phyloP scores from a whole-genome alignment of 1,139 yeast species.

The Oligophagozyma castellii region DNA sequence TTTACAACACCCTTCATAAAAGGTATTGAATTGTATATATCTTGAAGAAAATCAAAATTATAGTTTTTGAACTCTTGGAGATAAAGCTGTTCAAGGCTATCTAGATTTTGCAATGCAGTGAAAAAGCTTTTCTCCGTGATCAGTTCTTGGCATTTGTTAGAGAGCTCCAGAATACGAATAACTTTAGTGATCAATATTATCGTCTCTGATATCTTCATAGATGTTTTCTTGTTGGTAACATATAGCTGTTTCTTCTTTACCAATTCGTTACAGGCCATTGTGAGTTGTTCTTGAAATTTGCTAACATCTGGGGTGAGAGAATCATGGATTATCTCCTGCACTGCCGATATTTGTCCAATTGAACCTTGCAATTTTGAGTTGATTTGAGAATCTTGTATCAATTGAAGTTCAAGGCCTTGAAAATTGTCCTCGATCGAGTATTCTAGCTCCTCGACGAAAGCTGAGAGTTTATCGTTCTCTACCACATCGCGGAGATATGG shows the following conservation, averaged over 20 bases:
- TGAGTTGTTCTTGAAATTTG: constrained; percentile 33
- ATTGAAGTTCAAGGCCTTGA: constrained; percentile 21
- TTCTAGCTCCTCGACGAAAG: constrained; percentile 18
- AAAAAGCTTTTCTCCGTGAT: constrained; percentile 55
- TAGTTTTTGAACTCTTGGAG: constrained; percentile 55
- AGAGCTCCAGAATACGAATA: constrained; percentile 69
- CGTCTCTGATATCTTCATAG: constrained; percentile 50
- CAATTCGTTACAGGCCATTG: constrained; percentile 50
- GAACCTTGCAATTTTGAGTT: constrained; percentile 22
- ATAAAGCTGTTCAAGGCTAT: constrained; percentile 57
- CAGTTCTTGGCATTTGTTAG: constrained; percentile 75
- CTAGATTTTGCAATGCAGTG: constrained; percentile 73
- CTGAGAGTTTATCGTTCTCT: constrained; percentile 14
- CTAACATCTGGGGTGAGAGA: constrained; percentile 15
- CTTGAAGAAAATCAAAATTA: constrained; percentile 49
- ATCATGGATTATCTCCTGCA: constrained; percentile 17
- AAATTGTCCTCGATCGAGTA: constrained; percentile 23
- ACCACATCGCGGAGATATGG: constrained; percentile 20
- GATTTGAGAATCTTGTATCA: constrained; percentile 24
- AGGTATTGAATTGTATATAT: constrained; percentile 65
- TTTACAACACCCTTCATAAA: constrained; percentile 60
- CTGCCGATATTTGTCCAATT: constrained; percentile 18
- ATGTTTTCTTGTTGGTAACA: constrained; percentile 43
- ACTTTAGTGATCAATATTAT: constrained; percentile 50
- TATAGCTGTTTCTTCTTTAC: constrained; percentile 43